A percentile compares a stretch with the other conserved stretches of the same genome.
phyloP scores from a whole-genome alignment of 2,329 filamentous ascomycete species.

The Claviceps purpurea region DNA sequence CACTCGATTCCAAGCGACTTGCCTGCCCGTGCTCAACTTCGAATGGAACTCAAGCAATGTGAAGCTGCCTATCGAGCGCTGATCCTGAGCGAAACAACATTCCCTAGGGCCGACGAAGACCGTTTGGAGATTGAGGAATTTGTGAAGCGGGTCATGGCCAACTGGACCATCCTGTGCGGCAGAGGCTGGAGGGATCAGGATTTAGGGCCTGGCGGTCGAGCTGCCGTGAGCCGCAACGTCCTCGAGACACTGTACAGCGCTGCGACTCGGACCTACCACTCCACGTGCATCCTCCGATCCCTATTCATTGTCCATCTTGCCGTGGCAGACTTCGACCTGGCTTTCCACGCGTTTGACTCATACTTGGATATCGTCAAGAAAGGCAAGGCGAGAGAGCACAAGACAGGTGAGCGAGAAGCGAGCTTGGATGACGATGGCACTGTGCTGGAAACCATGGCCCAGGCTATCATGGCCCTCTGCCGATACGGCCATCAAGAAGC shows the following conservation, averaged over 20 bases:
- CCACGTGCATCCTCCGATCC: conserved; percentile 72
- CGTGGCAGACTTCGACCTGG: conserved; percentile 82
- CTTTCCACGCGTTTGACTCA: conserved; percentile 80
- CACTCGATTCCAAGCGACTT: conserved; percentile 29
- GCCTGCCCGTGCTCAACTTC: conserved; percentile 49
- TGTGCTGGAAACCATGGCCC: conserved; percentile 63
- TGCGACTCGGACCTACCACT: conserved; percentile 89
- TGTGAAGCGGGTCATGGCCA: conserved; percentile 63
- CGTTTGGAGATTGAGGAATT: conserved; percentile 73
- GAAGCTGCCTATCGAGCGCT: conserved; percentile 69
- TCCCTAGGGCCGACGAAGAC: conserved; percentile 70
- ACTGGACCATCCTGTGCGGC: conserved; percentile 75
- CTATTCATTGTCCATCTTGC: conserved; percentile 80
- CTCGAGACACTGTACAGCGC: conserved; percentile 84
- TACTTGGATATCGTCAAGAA: conserved; percentile 81
- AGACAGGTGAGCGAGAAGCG: conserved; percentile 56
- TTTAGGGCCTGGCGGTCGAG: conserved; percentile 68
- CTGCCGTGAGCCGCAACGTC: conserved; percentile 59
- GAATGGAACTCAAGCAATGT: conserved; percentile 64
- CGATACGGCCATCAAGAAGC: conserved; percentile 64
- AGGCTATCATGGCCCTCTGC: conserved; percentile 69
- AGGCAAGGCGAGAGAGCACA: conserved; percentile 71
- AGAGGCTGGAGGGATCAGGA: conserved; percentile 69
- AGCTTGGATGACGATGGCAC: conserved; percentile 67
- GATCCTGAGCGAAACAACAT: conserved; percentile 64